A percentile compares a stretch with the other conserved stretches of the same genome.
Conservation (phyloP, 495 filamentous ascomycete genomes). For the Clavariopsis aquatica region DNA sequence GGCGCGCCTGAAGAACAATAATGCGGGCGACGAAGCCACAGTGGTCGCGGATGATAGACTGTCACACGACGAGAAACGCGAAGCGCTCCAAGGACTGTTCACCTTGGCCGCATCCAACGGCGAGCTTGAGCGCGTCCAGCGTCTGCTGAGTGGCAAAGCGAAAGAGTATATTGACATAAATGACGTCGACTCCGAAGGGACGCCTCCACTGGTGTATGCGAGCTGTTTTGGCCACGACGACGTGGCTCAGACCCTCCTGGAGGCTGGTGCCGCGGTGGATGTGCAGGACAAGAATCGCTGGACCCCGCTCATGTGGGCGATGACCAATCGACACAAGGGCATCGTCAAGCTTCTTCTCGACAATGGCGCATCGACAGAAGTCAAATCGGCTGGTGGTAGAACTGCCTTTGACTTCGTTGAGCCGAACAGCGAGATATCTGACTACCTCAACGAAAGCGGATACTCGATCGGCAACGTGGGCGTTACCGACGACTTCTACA, state of each 20-base stretch:
- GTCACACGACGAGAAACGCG: slow-evolving; percentile 73
- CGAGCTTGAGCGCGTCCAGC: slow-evolving; percentile 76
- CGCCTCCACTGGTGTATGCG: slow-evolving; percentile 92
- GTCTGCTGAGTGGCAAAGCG: slow-evolving; percentile 73
- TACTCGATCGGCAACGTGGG: slow-evolving; percentile 84
- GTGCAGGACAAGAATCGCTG: slow-evolving; percentile 93
- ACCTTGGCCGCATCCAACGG: slow-evolving; percentile 98
- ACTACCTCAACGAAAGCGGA: slow-evolving; percentile 89
- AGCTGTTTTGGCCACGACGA: slow-evolving; percentile 98
- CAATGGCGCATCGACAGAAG: slow-evolving; percentile 90
- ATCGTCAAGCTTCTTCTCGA: slow-evolving; percentile 92
- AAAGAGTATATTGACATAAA: slow-evolving; percentile 83
- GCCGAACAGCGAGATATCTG: slow-evolving; percentile 93
- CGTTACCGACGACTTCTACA: slow-evolving; percentile 95
- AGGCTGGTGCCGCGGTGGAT: slow-evolving; percentile 88
- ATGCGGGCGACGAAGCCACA: slow-evolving; percentile 75
- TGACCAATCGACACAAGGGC: slow-evolving; percentile 95
- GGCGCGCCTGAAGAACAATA: slow-evolving; percentile 74
- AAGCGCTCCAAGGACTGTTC: slow-evolving; percentile 78
- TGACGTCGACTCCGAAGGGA: slow-evolving; percentile 90
- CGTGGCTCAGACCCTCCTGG: slow-evolving; percentile 79
- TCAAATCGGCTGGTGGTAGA: slow-evolving; percentile 88
- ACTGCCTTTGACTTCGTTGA: slow-evolving; percentile 97
- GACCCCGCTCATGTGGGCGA: slow-evolving; percentile 99
- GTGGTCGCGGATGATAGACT: slow-evolving; percentile 73